Evolutionary conservation across 2,329 filamentous ascomycete genomes (phyloP).

Genomic region (Verticillium dahliae): DNA sequence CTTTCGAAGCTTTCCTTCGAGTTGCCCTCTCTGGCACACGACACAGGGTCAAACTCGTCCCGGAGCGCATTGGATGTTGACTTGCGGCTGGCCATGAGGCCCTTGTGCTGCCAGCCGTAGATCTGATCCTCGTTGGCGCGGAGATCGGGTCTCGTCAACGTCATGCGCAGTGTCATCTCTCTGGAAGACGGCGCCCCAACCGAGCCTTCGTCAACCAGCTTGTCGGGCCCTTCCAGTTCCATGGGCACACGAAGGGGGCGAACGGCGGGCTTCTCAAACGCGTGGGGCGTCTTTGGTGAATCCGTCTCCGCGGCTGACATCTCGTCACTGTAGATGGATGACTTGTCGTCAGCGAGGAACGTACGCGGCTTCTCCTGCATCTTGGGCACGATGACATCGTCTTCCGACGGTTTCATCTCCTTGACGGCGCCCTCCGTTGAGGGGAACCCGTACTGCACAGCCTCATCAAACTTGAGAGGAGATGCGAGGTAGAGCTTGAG

Average conservation of each 20-base stretch:
- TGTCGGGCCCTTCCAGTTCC: constrained; percentile 27
- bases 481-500: constrained; percentile 81
- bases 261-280: constrained; percentile 30
- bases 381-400: constrained; percentile 22
- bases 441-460: constrained; percentile 88
- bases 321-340: constrained; percentile 49
- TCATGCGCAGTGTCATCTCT: constrained; percentile 97
- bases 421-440: constrained; percentile 40
- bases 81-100: constrained; percentile 14
- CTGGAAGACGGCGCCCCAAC: constrained; percentile 37
- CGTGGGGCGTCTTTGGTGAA: constrained; percentile 50
- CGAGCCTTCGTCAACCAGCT: background rate
- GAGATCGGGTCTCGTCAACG: constrained; percentile 81
- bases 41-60: constrained; percentile 24
- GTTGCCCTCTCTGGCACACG: constrained; percentile 24
- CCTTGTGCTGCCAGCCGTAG: constrained; percentile 58
- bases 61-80: constrained; percentile 16
- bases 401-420: constrained; percentile 15
- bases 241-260: constrained; percentile 30
- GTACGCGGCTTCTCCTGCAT: constrained; percentile 37
- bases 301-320: constrained; percentile 50
- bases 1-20: constrained; percentile 48
- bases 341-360: constrained; percentile 52
- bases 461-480: constrained; percentile 92
- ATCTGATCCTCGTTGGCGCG: constrained; percentile 67